Evolutionary conservation across 2,329 filamentous ascomycete genomes (phyloP).

Genomic region (Grosmannia penicillata): DNA sequence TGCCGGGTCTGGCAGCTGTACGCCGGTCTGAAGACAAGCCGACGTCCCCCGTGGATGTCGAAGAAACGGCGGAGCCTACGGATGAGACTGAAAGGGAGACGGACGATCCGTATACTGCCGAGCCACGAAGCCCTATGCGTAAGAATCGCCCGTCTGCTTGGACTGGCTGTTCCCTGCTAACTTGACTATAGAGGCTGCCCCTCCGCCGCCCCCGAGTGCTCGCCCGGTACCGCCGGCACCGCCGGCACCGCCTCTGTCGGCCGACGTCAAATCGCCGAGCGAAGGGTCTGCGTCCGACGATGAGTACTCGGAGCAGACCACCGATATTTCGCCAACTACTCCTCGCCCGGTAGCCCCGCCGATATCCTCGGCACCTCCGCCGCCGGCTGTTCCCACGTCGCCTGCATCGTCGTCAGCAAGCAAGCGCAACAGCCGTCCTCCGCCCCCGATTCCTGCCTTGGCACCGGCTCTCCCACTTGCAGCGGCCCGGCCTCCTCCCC

Average conservation of each 20-base stretch:
- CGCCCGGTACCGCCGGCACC: conserved; percentile 47
- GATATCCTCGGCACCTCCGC: conserved; percentile 22
- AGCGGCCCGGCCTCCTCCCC: conserved; percentile 42
- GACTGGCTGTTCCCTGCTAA: no score
- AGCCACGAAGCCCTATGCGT: no score
- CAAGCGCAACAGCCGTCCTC: conserved; percentile 41
- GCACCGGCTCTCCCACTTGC: conserved; percentile 30
- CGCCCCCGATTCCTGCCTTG: conserved; percentile 45
- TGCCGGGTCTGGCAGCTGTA: conserved; percentile 58
- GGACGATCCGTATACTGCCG: no score
- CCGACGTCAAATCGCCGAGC: conserved; percentile 47
- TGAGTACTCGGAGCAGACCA: conserved; percentile 50
- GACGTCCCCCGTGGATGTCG: not conserved
- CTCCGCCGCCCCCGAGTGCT: conserved; percentile 32
- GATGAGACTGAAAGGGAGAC: no score
- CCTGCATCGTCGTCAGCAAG: conserved; percentile 23
- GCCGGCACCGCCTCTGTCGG: conserved; percentile 32
- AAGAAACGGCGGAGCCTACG: not conserved
- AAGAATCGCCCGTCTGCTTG: no score
- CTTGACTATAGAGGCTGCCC: no score
- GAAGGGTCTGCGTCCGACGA: conserved; percentile 81
- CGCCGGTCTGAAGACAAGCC: conserved; percentile 30
- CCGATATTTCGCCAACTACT: conserved; percentile 27
- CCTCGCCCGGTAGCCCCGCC: conserved; percentile 22
- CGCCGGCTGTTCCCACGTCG: conserved; percentile 28